Base-by-base conservation (phyloP, 257 asterid species). In the Haberlea rhodopensis region DNA sequence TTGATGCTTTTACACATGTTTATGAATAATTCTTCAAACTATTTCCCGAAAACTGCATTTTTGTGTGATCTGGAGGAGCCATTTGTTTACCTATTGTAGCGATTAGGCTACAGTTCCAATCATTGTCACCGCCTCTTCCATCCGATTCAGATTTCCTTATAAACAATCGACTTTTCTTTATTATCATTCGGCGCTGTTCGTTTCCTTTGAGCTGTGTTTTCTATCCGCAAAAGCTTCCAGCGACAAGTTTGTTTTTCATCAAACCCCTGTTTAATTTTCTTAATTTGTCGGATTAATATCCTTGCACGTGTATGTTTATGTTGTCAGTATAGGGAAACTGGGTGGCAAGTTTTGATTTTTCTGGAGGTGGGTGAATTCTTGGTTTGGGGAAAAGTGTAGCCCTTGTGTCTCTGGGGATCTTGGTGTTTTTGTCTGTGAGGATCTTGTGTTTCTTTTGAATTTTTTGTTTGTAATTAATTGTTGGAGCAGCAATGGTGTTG, bases 401-500 rank as follows among this genome's bases (percentile, higher is more conserved):
- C 48, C 48, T 40, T 13, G n/a, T 40, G 65, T 48, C 19, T 66
- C 40, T 60, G 59, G 21, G 11, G 25, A 43, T 40, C 21, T 26
- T 48, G 58, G 46, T 57, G 62, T 8, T 57, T 63, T 60, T 32
- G 37, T 40, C 34, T 55, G 57, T 43, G 34, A 52, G 18, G 48
- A 67, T 59, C 28, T 0, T 45, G 70, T 48, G 32, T 32, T 68
- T 20, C 24, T 60, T 28, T 57, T 63, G 65, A 27, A 32, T 60
- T 31, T 43, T 18, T 59, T 31, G 65, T 73, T 63, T 63, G n/a
- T n/a, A n/a, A n/a, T n/a, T n/a, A n/a, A n/a, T n/a, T n/a, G n/a
- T n/a, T n/a, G n/a, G 65, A 45, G 56, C 22, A 63, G 67, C 46
- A 65, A 83, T 81, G 95, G 72, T 72, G 63, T 56, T 73, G 78